phyloP scores from a whole-genome alignment of 768 basidiomycete genomes.

The Podaxis sp. region DNA sequence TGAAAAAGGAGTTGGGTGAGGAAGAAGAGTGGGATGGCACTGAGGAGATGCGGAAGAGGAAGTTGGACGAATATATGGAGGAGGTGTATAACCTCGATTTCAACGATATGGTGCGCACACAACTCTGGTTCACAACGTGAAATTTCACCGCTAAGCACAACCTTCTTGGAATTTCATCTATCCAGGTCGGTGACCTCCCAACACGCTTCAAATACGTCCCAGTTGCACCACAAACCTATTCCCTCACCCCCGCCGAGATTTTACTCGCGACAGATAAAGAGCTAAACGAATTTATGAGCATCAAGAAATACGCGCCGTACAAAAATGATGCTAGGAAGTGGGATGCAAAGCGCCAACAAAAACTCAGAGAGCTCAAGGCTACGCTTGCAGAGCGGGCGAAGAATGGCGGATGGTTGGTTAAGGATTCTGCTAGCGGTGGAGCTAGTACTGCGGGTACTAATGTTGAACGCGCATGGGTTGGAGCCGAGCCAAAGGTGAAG shows the following conservation, averaged over 20 bases:
- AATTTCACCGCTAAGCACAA: not conserved
- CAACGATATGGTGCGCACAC: slow-evolving; percentile 79
- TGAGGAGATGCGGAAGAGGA: slow-evolving; percentile 85
- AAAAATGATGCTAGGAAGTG: slow-evolving; percentile 39
- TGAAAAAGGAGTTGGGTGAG: slow-evolving; percentile 12
- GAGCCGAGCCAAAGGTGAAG: slow-evolving; percentile 22
- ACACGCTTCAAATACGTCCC: slow-evolving; percentile 93
- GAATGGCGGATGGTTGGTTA: slow-evolving; percentile 14
- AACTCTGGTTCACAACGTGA: not conserved
- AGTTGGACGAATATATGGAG: slow-evolving; percentile 86
- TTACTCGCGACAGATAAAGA: slow-evolving; percentile 90
- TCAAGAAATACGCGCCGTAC: slow-evolving; percentile 93
- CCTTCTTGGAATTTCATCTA: not conserved
- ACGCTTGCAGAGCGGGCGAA: slow-evolving; percentile 43
- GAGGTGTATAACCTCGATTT: slow-evolving; percentile 89
- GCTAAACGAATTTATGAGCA: slow-evolving; percentile 84
- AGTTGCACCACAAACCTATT: slow-evolving; percentile 56
- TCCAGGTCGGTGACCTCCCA: slow-evolving; percentile 80
- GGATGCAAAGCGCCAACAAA: slow-evolving; percentile 59
- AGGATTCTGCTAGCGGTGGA: slow-evolving; percentile 13
- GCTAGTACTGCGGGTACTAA: slow-evolving; percentile 15
- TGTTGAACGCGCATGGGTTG: slow-evolving; percentile 18
- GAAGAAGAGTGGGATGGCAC: slow-evolving; percentile 77
- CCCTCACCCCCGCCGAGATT: slow-evolving; percentile 80
- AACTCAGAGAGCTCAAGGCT: slow-evolving; percentile 68